A percentile compares a stretch with the other conserved stretches of the same genome.
Evolutionary conservation across 306 rosid species (phyloP).

Genomic region (Carpinus fangiana): DNA sequence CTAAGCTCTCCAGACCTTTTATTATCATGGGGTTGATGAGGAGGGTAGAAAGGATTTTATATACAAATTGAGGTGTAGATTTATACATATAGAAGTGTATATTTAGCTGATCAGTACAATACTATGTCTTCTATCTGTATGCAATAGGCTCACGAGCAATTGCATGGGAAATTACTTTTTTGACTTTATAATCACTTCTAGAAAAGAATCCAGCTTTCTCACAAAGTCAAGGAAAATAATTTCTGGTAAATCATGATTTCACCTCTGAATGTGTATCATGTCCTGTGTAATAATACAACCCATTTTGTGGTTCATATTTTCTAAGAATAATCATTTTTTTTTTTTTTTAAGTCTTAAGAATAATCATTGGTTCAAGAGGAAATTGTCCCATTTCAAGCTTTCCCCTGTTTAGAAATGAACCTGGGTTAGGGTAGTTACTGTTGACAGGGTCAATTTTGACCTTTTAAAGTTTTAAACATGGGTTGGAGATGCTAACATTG

Average conservation of each 20-base stretch:
- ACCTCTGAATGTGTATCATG: slow-evolving; percentile 6
- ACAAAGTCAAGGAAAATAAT: slow-evolving; percentile 15
- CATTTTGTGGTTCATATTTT: slow-evolving; percentile 1
- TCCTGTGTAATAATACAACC: slow-evolving; percentile 11
- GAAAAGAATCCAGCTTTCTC: slow-evolving; percentile 11
- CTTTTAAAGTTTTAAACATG: not conserved
- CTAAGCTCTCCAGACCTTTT: not conserved
- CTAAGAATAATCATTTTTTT: not conserved
- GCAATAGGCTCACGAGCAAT: slow-evolving; percentile 2
- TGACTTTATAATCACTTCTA: not conserved
- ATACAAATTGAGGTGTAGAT: not conserved
- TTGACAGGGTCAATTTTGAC: not conserved
- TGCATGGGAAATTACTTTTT: not conserved
- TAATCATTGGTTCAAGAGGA: not conserved
- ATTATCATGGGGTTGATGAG: not conserved
- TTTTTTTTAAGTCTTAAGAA: not conserved
- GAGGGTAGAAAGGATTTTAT: not conserved
- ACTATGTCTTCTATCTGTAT: not conserved
- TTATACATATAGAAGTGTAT: not conserved
- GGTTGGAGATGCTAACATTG: not conserved
- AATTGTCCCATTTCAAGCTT: not conserved
- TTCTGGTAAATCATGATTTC: slow-evolving; percentile 18
- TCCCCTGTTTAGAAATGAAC: not conserved
- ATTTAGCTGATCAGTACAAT: not conserved
- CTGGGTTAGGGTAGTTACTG: slow-evolving; percentile 6